Base-by-base conservation (phyloP, 1,284 basidiomycete species). In the Irpex lacteus region DNA sequence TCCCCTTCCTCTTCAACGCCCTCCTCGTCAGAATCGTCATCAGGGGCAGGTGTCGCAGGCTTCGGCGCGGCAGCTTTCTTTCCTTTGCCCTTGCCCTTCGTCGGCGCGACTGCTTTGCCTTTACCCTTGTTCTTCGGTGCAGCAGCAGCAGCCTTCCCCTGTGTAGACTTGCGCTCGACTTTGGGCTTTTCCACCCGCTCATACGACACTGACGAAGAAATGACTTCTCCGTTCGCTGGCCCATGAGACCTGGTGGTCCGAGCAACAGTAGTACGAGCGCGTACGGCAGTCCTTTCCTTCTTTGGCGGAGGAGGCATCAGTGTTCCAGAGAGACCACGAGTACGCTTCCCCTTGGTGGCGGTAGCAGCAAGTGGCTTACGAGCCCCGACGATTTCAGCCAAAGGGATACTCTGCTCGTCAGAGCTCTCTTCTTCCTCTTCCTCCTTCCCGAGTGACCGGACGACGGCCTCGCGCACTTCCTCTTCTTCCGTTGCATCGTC, bases 381-480 rank as follows among this genome's bases (percentile, higher is more conserved):
- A 37, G 26, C n/a, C 11, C 13, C 50, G 3, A 52, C 54, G 6
- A 34, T 21, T 15, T 32, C 13, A 15, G 62, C 66, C 55, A 66
- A 47, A 74, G 67, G n/a, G 59, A 72, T 19, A 15, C 70, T 70
- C 34, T 71, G 70, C 53, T 72, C 71, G 13, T 34, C n/a, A 5
- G 21, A 44, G 15, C 58, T 56, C 37, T 69, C 68, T 49, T 58
- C 34, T 26, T 61, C 57, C n/a, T 60, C 57, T 13, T 60, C 56
- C 21, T 47, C 15, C 26, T 49, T 44, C 40, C n/a, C 19, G 11
- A 18, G 13, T 44, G 62, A 58, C 57, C 70, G 66, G 4, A 70
- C 70, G 32, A 70, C 69, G 32, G 15, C 60, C 61, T 58, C 50
- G 38, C 55, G 37, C n/a, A 47, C 37, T 21, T 59, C 37, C 15